These are phyloP conservation scores for Butyriboletus loyo DNA, from an alignment of 768 basidiomycete genomes.

Conservation along the genomic window DNA sequence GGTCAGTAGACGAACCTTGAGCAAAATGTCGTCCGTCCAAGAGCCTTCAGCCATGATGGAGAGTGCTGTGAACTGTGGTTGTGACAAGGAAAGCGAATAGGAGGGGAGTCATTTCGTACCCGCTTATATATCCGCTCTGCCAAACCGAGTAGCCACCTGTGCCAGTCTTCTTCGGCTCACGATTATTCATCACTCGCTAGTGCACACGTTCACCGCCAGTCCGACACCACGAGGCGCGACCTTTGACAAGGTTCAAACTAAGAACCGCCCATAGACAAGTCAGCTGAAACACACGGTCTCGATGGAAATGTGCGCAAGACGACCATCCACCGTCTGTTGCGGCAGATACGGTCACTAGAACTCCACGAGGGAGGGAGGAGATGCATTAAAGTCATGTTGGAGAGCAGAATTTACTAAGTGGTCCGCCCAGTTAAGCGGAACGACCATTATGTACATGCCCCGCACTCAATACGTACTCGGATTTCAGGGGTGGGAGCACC, in stretches of 20 bases:
- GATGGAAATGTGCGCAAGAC: not conserved
- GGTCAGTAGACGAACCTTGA: slow-evolving; percentile 54
- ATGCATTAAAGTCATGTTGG: slow-evolving; percentile 66
- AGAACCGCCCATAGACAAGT: not conserved
- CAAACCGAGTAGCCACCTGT: slow-evolving; percentile 4
- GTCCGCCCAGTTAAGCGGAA: not conserved
- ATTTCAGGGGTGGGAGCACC: no score
- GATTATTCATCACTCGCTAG: not conserved
- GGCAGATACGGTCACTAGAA: not conserved
- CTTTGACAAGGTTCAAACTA: not conserved
- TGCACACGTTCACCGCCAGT: not conserved
- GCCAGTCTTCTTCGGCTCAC: not conserved
- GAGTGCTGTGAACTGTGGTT: not conserved
- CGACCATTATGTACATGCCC: no score
- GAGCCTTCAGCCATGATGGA: slow-evolving; percentile 48
- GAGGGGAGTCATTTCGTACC: slow-evolving; percentile 13
- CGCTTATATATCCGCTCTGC: slow-evolving; percentile 28
- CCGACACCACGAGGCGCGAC: not conserved
- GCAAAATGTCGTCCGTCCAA: slow-evolving; percentile 77
- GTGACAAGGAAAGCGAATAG: slow-evolving; percentile 6
- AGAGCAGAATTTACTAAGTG: slow-evolving; percentile 13
- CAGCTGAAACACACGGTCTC: not conserved
- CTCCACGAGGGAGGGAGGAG: not conserved
- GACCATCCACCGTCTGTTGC: not conserved
- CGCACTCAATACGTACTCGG: no score